These are phyloP conservation scores for Xylaria sp. DNA, from an alignment of 2,329 filamentous ascomycete species.

Conservation along the genomic window DNA sequence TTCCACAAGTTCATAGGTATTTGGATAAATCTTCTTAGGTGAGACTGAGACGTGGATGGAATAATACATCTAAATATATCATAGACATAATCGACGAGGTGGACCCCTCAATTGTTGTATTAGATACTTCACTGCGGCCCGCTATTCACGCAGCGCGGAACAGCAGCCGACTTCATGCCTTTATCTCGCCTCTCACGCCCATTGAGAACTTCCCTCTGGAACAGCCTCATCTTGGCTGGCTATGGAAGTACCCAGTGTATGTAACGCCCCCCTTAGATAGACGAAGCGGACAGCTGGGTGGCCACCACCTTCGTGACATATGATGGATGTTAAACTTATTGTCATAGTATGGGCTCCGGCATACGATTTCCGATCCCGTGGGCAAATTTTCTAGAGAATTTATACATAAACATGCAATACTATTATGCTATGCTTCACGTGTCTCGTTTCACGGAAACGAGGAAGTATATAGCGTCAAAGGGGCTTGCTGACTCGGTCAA, in stretches of 20 bases:
- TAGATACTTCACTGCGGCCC: constrained; percentile 36
- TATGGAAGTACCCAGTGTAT: constrained; percentile 42
- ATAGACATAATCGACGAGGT: constrained; percentile 34
- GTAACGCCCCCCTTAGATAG: background rate
- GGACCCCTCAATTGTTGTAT: constrained; percentile 39
- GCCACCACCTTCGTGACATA: background rate
- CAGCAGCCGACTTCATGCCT: constrained; percentile 36
- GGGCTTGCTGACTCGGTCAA: constrained; percentile 28
- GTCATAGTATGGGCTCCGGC: constrained; percentile 35
- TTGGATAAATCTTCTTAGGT: background rate
- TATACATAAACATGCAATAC: constrained; percentile 36
- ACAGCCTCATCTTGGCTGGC: constrained; percentile 32
- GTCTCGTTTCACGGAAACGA: constrained; percentile 13
- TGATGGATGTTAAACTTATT: background rate
- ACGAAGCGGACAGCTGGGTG: background rate
- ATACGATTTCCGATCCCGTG: constrained; percentile 40
- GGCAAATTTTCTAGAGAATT: constrained; percentile 34
- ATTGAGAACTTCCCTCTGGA: constrained; percentile 33
- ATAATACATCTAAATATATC: constrained; percentile 1
- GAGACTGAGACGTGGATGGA: background rate
- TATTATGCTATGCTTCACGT: constrained; percentile 32
- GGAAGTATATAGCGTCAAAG: constrained; percentile 33
- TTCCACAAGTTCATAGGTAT: constrained; percentile 27
- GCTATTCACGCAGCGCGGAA: constrained; percentile 39
- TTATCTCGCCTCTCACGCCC: constrained; percentile 35